Conservation (phyloP, 768 basidiomycete species). For the Naganishia kalamii region DNA sequence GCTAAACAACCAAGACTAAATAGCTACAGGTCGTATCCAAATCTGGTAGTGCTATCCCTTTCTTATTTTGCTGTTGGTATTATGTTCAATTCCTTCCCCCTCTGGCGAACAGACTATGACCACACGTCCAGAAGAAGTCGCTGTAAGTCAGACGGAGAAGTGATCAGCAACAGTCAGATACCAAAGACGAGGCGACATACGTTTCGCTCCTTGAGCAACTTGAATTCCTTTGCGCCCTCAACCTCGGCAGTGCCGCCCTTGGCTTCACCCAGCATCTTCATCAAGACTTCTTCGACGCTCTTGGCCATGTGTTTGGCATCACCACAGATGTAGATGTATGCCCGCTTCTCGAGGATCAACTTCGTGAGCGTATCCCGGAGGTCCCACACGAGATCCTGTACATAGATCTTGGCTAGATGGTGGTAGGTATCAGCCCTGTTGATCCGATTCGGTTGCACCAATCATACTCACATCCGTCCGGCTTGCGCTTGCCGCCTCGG, state of each 20-base stretch:
- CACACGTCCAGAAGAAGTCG: conserved; percentile 26
- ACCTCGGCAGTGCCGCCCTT: conserved; percentile 83
- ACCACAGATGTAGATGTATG: conserved; percentile 95
- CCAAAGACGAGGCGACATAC: conserved; percentile 30
- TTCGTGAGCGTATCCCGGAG: conserved; percentile 74
- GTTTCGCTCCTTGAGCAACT: conserved; percentile 76
- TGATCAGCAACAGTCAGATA: background rate
- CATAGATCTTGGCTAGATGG: conserved; percentile 75
- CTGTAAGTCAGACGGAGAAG: conserved; percentile 3
- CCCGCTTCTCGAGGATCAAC: conserved; percentile 86
- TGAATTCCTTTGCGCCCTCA: conserved; percentile 85
- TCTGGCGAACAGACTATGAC: conserved; percentile 19
- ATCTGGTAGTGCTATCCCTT: background rate
- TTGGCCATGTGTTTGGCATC: conserved; percentile 96
- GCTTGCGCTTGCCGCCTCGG: conserved; percentile 35
- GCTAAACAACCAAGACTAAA: background rate
- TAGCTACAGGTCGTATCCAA: background rate
- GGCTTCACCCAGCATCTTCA: conserved; percentile 69
- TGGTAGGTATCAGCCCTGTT: background rate
- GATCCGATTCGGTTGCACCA: background rate
- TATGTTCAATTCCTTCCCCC: background rate
- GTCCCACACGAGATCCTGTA: conserved; percentile 94
- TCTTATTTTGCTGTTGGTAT: background rate
- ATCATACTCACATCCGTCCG: conserved; percentile 41
- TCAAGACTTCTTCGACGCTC: conserved; percentile 83